Conservation (phyloP, 1,139 yeast species). For the Pichia terricola region DNA sequence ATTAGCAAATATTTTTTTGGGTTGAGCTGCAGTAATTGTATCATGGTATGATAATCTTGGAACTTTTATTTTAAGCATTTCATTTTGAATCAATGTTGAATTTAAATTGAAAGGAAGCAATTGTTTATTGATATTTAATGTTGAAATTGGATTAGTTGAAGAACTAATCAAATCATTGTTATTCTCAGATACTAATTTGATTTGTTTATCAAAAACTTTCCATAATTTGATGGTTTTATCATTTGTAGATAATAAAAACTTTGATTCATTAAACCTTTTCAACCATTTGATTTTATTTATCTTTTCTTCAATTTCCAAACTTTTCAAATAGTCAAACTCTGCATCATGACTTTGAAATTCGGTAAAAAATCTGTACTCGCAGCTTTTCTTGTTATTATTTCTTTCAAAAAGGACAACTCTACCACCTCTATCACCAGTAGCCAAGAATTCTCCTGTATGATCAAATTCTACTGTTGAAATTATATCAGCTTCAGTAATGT, state of each 20-base stretch:
- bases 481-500: slow-evolving; percentile 94
- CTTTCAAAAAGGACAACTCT: slow-evolving; percentile 93
- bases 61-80: slow-evolving; percentile 40
- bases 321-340: slow-evolving; percentile 92
- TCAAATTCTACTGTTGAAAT: slow-evolving; percentile 97
- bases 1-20: slow-evolving; percentile 82
- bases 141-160: slow-evolving; percentile 6
- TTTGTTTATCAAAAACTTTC: slow-evolving; percentile 89
- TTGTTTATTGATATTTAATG: slow-evolving; percentile 15
- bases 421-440: slow-evolving; percentile 98
- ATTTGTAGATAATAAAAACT: slow-evolving; percentile 81
- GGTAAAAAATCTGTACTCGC: slow-evolving; percentile 92
- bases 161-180: slow-evolving; percentile 39
- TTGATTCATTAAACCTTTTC: slow-evolving; percentile 77
- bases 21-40: slow-evolving; percentile 90
- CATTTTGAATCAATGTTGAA: slow-evolving; percentile 14
- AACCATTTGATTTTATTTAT: slow-evolving; percentile 98
- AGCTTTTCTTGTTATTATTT: slow-evolving; percentile 67
- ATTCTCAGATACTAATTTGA: slow-evolving; percentile 86
- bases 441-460: slow-evolving; percentile 86
- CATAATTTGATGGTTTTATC: slow-evolving; percentile 97
- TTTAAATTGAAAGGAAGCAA: slow-evolving; percentile 20
- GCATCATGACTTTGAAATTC: slow-evolving; percentile 99
- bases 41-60: slow-evolving; percentile 90
- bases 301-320: slow-evolving; percentile 94